Evolutionary conservation across 495 filamentous ascomycete genomes (phyloP), one percentile per base, ranked within the genome.

Genomic region (Niebla homalea): DNA sequence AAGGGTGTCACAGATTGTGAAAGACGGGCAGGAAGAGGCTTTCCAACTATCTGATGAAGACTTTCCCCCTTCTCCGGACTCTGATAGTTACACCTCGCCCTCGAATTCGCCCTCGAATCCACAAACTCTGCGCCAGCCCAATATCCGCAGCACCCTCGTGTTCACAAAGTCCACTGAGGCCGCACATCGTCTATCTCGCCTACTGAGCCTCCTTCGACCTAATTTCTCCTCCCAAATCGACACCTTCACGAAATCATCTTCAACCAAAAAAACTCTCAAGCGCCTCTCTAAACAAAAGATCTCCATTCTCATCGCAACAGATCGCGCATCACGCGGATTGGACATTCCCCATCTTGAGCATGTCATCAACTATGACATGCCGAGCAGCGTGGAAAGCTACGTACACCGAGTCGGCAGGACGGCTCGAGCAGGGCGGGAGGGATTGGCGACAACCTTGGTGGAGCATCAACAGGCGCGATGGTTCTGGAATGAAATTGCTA

Each of bases 351-450:
- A 79, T 21, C 71, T 97, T 21, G 79, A 79, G 21, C 84, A 94
- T 55, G 87, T 97, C 11, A 70, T 97, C 58, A 96, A 96, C 63
- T 98, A 98, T 69, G 92, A 97, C 61, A 70, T 97, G 32, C 93
- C 92, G 0, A 74, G 77, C 8, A 84, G 78, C 52, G 67, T 87
- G 21, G 84, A 80, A 4, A 83, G 79, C 16, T 98, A 97, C 57
- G 83, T 97, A 12, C 92, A 98, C 65, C 83, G 92, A 19, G 87
- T 95, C 11, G 92, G 92, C 10, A 78, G 92, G 49, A 96, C 92
- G 1, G 90, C 90, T 10, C 70, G 90, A 61, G 90, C 89, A 0
- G 86, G 86, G 3, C 79, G 78, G 39, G 62, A 67, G 6, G 92
- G 92, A 0, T 72, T 76, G 36, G 88, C 90, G 10, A 94, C 86